Percentiles rank a stretch among this genome's conserved stretches.
Conservation (phyloP, 1,284 basidiomycete species). For the Ganoderma multipileum region DNA sequence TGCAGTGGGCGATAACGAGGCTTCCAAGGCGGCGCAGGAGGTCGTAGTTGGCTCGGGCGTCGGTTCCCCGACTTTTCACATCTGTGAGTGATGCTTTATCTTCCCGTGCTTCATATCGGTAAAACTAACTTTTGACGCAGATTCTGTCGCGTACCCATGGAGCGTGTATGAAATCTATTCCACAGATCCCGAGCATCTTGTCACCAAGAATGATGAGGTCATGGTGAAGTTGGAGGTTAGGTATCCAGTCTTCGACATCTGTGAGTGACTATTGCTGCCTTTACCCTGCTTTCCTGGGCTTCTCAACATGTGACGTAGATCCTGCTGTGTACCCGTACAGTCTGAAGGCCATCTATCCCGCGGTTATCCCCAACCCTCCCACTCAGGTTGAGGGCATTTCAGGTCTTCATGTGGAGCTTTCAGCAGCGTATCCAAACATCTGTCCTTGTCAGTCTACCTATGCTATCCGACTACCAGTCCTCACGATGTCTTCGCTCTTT, state of each 20-base stretch:
- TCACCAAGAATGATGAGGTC: background rate
- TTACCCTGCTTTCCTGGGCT: no score
- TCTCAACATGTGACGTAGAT: constrained; percentile 16
- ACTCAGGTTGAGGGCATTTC: background rate
- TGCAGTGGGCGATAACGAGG: background rate
- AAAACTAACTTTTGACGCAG: constrained; percentile 12
- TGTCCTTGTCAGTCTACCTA: constrained; percentile 31
- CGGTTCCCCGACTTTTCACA: constrained; percentile 37
- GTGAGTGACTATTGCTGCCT: constrained; percentile 17
- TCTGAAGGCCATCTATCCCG: constrained; percentile 30
- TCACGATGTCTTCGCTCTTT: background rate
- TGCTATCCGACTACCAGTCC: background rate
- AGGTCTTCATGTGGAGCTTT: constrained; percentile 21
- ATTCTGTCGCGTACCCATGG: constrained; percentile 31
- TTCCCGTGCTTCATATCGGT: background rate
- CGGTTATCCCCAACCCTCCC: background rate
- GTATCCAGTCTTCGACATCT: constrained; percentile 31
- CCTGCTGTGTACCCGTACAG: constrained; percentile 32
- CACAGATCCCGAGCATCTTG: background rate
- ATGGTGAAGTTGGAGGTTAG: constrained; percentile 8
- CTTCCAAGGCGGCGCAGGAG: background rate
- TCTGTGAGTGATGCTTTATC: constrained; percentile 15
- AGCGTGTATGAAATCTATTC: constrained; percentile 32
- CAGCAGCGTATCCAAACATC: constrained; percentile 29
- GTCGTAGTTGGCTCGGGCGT: constrained; percentile 12